A percentile compares a stretch with the other conserved stretches of the same genome.
Conservation (phyloP, 306 rosid species). For the Hippophae rhamnoides region DNA sequence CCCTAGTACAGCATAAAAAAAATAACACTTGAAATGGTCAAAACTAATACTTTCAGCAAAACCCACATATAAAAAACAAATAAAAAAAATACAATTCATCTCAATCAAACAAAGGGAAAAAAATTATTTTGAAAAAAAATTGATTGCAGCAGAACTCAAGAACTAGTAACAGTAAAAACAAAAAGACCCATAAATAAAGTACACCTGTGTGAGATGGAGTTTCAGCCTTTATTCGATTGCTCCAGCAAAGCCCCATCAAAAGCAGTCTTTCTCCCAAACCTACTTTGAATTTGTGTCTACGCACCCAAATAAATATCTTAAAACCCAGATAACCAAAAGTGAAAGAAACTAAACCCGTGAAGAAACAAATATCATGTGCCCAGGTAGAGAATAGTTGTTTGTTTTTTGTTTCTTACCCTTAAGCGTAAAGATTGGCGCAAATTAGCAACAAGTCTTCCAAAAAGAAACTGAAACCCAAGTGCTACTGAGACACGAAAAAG, state of each 20-base stretch:
- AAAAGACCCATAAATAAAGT: not conserved
- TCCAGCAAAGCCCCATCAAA: conserved; percentile 94
- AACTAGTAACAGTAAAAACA: conserved; percentile 5
- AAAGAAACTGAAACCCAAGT: conserved; percentile 6
- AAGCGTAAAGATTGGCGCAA: not conserved
- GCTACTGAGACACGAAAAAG: conserved; percentile 10
- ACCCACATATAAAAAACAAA: not conserved
- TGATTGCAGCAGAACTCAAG: conserved; percentile 1
- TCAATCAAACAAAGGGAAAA: not conserved
- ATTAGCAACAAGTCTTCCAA: conserved; percentile 2
- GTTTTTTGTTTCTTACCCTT: not conserved
- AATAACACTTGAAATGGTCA: not conserved
- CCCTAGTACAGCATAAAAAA: too few species aligned
- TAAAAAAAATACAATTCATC: not conserved
- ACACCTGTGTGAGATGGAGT: conserved; percentile 58
- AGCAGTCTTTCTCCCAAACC: conserved; percentile 21
- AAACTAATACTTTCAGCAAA: not conserved
- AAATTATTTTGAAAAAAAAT: not conserved
- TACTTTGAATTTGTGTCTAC: not conserved
- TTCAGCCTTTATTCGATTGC: conserved; percentile 62
- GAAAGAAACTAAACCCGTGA: conserved; percentile 3
- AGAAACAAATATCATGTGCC: conserved; percentile 1
- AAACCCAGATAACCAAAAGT: conserved; percentile 8
- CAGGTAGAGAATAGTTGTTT: conserved; percentile 5
- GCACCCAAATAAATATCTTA: conserved; percentile 3